Evolutionary conservation across 768 basidiomycete species (phyloP).

Genomic region (Amanita polypyramis): DNA sequence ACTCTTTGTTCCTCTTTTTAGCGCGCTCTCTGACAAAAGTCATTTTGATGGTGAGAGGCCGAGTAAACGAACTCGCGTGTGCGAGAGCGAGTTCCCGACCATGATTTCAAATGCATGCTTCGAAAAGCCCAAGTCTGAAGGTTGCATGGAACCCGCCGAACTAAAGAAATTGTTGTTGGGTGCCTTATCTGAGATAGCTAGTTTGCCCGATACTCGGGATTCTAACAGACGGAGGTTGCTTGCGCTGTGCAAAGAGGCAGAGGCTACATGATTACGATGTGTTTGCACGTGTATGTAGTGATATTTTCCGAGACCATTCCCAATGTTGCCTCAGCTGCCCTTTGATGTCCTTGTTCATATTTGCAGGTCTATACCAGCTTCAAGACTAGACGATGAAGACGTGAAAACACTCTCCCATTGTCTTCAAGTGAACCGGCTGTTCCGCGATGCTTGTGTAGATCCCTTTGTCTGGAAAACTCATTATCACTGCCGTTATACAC

Average conservation of each 20-base stretch:
- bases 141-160: slow-evolving; percentile 19
- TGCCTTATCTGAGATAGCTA: slow-evolving; percentile 64
- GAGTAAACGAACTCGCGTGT: slow-evolving; percentile 37
- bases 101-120: slow-evolving; percentile 47
- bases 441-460: slow-evolving; percentile 34
- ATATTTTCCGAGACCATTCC: too few relatives aligned
- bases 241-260: slow-evolving; percentile 64
- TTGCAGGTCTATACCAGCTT: slow-evolving; percentile 13
- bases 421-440: slow-evolving; percentile 23
- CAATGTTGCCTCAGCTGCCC: slow-evolving; percentile 16
- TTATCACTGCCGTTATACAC: slow-evolving; percentile 38
- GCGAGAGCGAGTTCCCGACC: slow-evolving; percentile 25
- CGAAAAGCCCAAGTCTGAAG: slow-evolving; percentile 28
- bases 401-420: slow-evolving; percentile 28
- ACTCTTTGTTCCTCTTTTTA: slow-evolving; percentile 60
- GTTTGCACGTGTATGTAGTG: not conserved
- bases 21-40: slow-evolving; percentile 30
- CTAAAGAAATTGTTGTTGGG: slow-evolving; percentile 49
- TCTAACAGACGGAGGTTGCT: slow-evolving; percentile 79
- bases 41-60: slow-evolving; percentile 27
- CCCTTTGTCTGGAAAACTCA: slow-evolving; percentile 40
- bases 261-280: slow-evolving; percentile 30
- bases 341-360: slow-evolving; percentile 21
- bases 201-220: slow-evolving; percentile 63
- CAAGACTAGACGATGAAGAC: slow-evolving; percentile 14